phyloP scores from a whole-genome alignment of 31 red algal genomes.

The Endocladia muricata region DNA sequence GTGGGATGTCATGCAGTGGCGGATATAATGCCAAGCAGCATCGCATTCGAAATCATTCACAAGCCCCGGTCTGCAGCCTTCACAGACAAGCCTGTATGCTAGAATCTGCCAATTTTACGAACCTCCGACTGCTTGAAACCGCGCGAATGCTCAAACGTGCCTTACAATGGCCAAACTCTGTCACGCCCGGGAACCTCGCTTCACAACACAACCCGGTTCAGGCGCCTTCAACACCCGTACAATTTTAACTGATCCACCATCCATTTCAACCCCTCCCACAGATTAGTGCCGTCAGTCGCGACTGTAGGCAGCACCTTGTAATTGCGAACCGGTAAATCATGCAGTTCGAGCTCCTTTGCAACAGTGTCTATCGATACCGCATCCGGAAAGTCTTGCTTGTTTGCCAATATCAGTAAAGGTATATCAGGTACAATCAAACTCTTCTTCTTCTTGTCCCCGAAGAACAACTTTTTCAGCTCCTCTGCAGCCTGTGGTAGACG shows the following conservation, averaged over 20 bases:
- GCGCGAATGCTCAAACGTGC: neutral
- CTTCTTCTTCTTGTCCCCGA: conserved; percentile 76
- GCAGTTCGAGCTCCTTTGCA: conserved; percentile 51
- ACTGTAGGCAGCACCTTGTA: conserved; percentile 70
- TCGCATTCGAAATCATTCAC: too few species aligned
- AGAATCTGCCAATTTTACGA: too few species aligned
- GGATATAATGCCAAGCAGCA: too few species aligned
- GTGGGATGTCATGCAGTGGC: too few species aligned
- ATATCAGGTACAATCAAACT: conserved; percentile 71
- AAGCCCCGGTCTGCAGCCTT: too few species aligned
- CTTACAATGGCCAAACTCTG: neutral
- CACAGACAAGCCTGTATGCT: too few species aligned
- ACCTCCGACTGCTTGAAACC: neutral
- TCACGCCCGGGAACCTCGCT: too few species aligned
- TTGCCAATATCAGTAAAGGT: conserved; percentile 64
- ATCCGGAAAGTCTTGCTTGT: conserved; percentile 69
- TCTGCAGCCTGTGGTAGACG: conserved; percentile 79
- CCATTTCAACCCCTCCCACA: conserved; percentile 61
- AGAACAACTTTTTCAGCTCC: conserved; percentile 87
- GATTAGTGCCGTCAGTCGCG: conserved; percentile 52
- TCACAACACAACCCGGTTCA: too few species aligned
- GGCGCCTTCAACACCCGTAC: conserved; percentile 52
- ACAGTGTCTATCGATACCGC: conserved; percentile 51
- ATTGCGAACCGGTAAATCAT: conserved; percentile 63
- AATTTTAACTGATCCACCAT: conserved; percentile 71